Conservation (phyloP, 805 yeast genomes). For the Yarrowia bubula region DNA sequence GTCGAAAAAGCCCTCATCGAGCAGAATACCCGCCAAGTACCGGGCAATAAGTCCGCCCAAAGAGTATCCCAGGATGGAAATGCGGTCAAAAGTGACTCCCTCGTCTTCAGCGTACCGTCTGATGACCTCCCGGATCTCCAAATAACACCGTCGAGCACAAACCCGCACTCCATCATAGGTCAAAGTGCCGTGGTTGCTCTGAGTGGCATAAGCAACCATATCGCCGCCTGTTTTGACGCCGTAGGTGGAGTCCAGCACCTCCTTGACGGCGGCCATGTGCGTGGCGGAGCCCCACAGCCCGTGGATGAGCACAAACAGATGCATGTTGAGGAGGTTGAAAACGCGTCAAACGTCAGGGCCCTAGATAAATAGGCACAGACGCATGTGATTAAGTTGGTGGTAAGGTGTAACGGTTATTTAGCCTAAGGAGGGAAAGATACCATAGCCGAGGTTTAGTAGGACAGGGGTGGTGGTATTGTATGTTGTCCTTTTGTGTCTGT, state of each 20-base stretch:
- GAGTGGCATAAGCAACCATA: slow-evolving; percentile 46
- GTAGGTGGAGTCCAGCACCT: slow-evolving; percentile 42
- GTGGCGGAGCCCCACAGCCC: slow-evolving; percentile 73
- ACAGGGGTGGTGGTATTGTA: too few relatives aligned
- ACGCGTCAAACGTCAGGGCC: too few relatives aligned
- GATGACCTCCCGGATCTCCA: slow-evolving; percentile 43
- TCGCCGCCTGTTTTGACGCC: slow-evolving; percentile 34
- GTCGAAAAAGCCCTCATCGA: slow-evolving; percentile 52
- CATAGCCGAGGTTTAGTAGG: too few relatives aligned
- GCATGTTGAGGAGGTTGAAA: slow-evolving; percentile 37
- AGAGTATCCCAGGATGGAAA: slow-evolving; percentile 82
- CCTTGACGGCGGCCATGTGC: slow-evolving; percentile 53
- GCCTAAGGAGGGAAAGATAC: too few relatives aligned
- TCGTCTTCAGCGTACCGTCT: slow-evolving; percentile 38
- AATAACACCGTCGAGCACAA: slow-evolving; percentile 44
- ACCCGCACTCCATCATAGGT: slow-evolving; percentile 84
- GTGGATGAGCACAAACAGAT: slow-evolving; percentile 70
- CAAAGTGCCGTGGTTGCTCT: slow-evolving; percentile 62
- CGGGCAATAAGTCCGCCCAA: slow-evolving; percentile 85
- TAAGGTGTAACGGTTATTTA: too few relatives aligned
- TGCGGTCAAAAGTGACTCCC: slow-evolving; percentile 49
- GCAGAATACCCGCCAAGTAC: slow-evolving; percentile 68
- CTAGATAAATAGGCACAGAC: not conserved
- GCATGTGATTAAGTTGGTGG: slow-evolving; percentile 18
- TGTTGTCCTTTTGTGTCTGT: too few relatives aligned